These are phyloP conservation scores for Diphasiastrum complanatum DNA, from an alignment of 83 land plant species.

Conservation along the genomic window DNA sequence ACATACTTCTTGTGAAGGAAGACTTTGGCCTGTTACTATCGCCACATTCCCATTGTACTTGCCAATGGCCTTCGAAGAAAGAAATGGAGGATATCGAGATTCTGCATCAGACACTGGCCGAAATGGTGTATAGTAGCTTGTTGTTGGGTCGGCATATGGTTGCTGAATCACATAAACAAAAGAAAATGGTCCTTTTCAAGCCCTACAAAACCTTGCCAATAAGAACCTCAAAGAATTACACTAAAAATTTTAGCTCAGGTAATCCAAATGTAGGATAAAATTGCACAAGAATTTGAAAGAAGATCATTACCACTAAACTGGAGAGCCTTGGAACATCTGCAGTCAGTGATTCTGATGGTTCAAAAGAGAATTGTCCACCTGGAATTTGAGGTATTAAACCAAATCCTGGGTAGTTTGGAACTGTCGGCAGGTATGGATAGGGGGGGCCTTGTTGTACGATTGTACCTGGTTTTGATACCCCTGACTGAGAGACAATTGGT, in stretches of 20 bases:
- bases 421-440: slow-evolving; percentile 20
- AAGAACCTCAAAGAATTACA: too few species aligned
- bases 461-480: slow-evolving; percentile 20
- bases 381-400: slow-evolving; percentile 28
- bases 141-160: slow-evolving; percentile 50
- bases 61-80: slow-evolving; percentile 37
- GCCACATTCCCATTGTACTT: slow-evolving; percentile 66
- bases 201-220: too few species aligned
- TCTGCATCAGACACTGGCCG: slow-evolving; percentile 64
- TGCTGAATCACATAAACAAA: slow-evolving; percentile 48
- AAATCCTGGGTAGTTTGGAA: slow-evolving; percentile 24
- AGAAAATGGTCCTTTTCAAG: too few species aligned
- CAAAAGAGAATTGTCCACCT: slow-evolving; percentile 28
- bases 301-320: slow-evolving; percentile 23
- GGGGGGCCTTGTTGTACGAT: slow-evolving; percentile 24
- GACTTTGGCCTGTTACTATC: slow-evolving; percentile 35
- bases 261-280: too few species aligned
- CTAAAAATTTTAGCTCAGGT: too few species aligned
- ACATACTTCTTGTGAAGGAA: slow-evolving; percentile 64
- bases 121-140: slow-evolving; percentile 61
- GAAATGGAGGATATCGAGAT: slow-evolving; percentile 57
- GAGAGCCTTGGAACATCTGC: slow-evolving; percentile 27
- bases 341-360: slow-evolving; percentile 19
- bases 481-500: slow-evolving; percentile 20
- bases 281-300: too few species aligned